Evolutionary conservation across 2,329 filamentous ascomycete species (phyloP), one percentile per base, ranked within the genome.

Genomic region (Colletotrichum chlorophyti): DNA sequence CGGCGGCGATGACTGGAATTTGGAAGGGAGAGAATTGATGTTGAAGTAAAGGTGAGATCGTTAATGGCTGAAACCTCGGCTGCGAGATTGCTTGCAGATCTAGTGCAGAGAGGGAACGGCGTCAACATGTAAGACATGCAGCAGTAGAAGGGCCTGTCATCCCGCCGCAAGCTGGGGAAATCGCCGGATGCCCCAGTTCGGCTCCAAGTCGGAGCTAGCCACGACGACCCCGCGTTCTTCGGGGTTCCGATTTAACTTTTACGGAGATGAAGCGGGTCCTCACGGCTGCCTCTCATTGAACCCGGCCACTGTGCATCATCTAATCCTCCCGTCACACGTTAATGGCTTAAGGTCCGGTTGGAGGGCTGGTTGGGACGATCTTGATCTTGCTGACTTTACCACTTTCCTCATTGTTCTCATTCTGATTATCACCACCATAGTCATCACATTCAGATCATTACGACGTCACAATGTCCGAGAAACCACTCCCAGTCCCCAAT

Each of bases 181-280:
- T n/a, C n/a, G n/a, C n/a, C n/a, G n/a, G n/a, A n/a, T n/a, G n/a
- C n/a, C 46, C 47, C 34, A 46, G 29, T 37, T 58, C 42, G 50
- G 49, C 54, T 53, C 54, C 49, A 50, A 54, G 40, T 17, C 41
- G 54, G 54, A 34, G 34, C 19, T 58, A 37, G 35, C 17, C 21
- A 45, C 12, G 12, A 26, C 21, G 12, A 38, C 49, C 41, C 54
- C 41, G 50, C 50, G 41, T 53, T 46, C 48, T 35, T 31, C 23
- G 42, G 24, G 21, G n/a, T 26, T 11, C 37, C 31, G 7, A 11
- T 31, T n/a, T 43, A n/a, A n/a, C n/a, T n/a, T n/a, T n/a, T n/a
- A n/a, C n/a, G n/a, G n/a, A n/a, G n/a, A n/a, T n/a, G n/a, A n/a
- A n/a, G n/a, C n/a, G n/a, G n/a, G n/a, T n/a, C n/a, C n/a, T n/a